A percentile compares a stretch with the other conserved stretches of the same genome.
phyloP scores from a whole-genome alignment of 208 protist genomes.

The Leishmania amazonensis region DNA sequence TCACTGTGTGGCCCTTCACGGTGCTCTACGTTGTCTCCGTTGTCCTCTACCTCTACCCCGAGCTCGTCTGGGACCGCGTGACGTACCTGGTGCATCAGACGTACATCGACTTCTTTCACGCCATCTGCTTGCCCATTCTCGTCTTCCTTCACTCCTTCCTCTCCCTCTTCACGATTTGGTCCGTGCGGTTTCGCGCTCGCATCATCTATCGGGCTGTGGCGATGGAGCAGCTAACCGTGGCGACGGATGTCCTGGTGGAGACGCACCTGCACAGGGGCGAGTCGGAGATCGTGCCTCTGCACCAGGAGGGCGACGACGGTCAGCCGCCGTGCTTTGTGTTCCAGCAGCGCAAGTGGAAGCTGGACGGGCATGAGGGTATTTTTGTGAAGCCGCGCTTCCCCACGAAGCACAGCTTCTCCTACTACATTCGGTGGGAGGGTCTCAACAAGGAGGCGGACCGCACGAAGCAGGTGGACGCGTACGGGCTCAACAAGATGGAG shows the following conservation, averaged over 20 bases:
- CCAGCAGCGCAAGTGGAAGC: constrained; percentile 91
- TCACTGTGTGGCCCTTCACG: constrained; percentile 86
- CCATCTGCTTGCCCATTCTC: constrained; percentile 77
- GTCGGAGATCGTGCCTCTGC: constrained; percentile 82
- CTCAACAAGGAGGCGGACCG: constrained; percentile 53
- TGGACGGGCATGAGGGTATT: constrained; percentile 51
- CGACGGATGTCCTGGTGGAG: constrained; percentile 76
- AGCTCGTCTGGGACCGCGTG: constrained; percentile 85
- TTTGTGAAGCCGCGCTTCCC: constrained; percentile 91
- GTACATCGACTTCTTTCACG: constrained; percentile 93
- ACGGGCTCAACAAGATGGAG: constrained; percentile 90
- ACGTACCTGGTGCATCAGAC: constrained; percentile 87
- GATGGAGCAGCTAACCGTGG: constrained; percentile 42
- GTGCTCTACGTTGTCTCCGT: constrained; percentile 67
- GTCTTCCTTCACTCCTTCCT: constrained; percentile 86
- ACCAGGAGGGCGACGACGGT: constrained; percentile 56
- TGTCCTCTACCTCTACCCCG: constrained; percentile 73
- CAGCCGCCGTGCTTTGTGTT: constrained; percentile 84
- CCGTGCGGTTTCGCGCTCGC: constrained; percentile 74
- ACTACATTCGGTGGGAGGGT: constrained; percentile 78
- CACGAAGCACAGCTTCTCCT: constrained; percentile 70
- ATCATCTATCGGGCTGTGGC: constrained; percentile 64
- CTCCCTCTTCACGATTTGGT: constrained; percentile 91
- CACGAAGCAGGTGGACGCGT: constrained; percentile 64
- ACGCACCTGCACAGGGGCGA: constrained; percentile 84